Base-by-base conservation (phyloP, 1,284 basidiomycete species). In the Tausonia pullulans region DNA sequence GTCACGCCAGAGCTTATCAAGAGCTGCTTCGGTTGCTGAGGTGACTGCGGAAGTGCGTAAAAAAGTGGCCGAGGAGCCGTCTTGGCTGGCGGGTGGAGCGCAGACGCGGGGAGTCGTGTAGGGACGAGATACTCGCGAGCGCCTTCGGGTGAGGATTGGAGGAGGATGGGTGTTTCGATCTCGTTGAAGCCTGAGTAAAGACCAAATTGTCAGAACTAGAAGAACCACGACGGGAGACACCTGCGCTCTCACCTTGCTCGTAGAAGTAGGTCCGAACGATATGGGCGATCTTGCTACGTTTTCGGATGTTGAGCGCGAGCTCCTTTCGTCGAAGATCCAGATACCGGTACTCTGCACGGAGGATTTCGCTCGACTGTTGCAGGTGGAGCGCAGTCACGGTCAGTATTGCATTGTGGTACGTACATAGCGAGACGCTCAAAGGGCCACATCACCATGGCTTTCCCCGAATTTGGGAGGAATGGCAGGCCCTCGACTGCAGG, bases 91-190 rank as follows among this genome's bases (percentile, higher is more conserved):
- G 68, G 66, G 40, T 60, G n/a, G 7, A 60, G 44, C 7, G 60
- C 58, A 27, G 67, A 62, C 9, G 69, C 68, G 49, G 67, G 53
- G 54, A 80, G 71, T 58, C 94, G 86, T n/a, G 87, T 85, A 44
- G 94, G 93, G 52, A 97, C 93, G 55, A 97, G 83, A 73, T 92
- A 97, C 73, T 97, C 94, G 68, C 93, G 82, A 0, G 93, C 93
- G 44, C 94, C 93, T 78, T 97, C 94, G 1, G 92, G 91, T 2
- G 92, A 88, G 2, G 91, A 95, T 72, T 89, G 87, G 50, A 97
- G 83, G n/a, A 97, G 81, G 63, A 94, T 81, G 13, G 93, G 94
- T 0, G 94, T 97, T 76, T 97, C 93, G 50, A 97, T 87, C 74
- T 97, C 94, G 56, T 84, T 80, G 74, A 97, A 97, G 69, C 81